Evolutionary conservation across 2,329 filamentous ascomycete species (phyloP).

Genomic region (Sclerotinia minor): DNA sequence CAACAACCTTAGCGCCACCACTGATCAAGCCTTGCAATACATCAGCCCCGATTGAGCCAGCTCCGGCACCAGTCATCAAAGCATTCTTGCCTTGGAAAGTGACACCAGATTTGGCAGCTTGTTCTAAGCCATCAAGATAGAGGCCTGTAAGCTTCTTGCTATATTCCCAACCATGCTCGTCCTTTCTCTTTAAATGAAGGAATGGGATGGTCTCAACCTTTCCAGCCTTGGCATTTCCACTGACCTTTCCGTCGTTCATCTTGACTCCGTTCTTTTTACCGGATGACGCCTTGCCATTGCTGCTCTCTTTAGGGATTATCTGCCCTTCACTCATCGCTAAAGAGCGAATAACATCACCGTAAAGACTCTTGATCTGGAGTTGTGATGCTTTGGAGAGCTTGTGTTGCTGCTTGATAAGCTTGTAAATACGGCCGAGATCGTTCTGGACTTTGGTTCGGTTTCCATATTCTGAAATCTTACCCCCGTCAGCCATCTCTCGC

Average conservation of each 20-base stretch:
- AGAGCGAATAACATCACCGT: slow-evolving; percentile 90
- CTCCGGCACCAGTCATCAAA: slow-evolving; percentile 97
- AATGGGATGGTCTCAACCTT: slow-evolving; percentile 98
- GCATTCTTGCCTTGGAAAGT: slow-evolving; percentile 94
- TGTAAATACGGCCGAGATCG: slow-evolving; percentile 92
- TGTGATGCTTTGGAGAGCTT: slow-evolving; percentile 96
- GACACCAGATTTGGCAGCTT: slow-evolving; percentile 82
- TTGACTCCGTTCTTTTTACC: slow-evolving; percentile 53
- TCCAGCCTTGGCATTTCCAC: slow-evolving; percentile 65
- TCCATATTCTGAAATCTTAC: slow-evolving; percentile 97
- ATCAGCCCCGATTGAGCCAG: slow-evolving; percentile 95
- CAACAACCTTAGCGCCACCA: slow-evolving; percentile 93
- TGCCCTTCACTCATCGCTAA: slow-evolving; percentile 97
- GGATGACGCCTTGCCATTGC: slow-evolving; percentile 50
- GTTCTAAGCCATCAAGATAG: slow-evolving; percentile 89
- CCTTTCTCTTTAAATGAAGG: slow-evolving; percentile 92
- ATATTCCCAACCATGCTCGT: slow-evolving; percentile 95
- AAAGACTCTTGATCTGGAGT: slow-evolving; percentile 92
- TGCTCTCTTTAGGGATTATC: slow-evolving; percentile 86
- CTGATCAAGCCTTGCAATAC: slow-evolving; percentile 94
- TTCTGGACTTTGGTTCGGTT: slow-evolving; percentile 98
- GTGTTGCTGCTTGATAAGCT: slow-evolving; percentile 97
- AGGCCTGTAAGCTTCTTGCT: slow-evolving; percentile 96
- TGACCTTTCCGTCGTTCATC: slow-evolving; percentile 41
- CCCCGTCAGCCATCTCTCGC: slow-evolving; percentile 95